Evolutionary conservation across 140 eudicot species (phyloP), one percentile per base, ranked within the genome.

Genomic region (Stevia rebaudiana): DNA sequence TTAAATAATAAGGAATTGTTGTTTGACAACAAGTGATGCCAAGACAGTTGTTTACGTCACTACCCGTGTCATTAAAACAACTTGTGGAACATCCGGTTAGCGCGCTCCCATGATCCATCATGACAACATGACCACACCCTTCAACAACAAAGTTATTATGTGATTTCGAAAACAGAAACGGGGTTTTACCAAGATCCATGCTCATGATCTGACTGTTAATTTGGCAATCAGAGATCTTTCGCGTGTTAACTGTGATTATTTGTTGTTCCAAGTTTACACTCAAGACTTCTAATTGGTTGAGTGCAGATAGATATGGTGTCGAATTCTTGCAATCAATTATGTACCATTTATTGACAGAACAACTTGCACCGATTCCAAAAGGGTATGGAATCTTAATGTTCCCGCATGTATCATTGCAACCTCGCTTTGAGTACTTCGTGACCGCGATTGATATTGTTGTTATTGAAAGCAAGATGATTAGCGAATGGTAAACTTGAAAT

Each of bases 71-170:
- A 44, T 24, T 63, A 1, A 5, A 19, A 37, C 62, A 66, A 66
- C 5, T 19, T 2, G 62, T 49, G 18, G 71, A 66, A 66, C 71
- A 66, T 1, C 70, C 71, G 23, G 51, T 66, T 15, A 66, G 8
- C 13, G 18, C 24, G 4, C 48, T 36, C 51, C 10, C n/a, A 51
- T 36, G 9, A 1, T 51, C 50, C 51, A 50, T 11, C 37, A 66
- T 11, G 7, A 52, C 51, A 12, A 25, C 71, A 36, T 48, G 13
- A 49, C 71, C 71, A 50, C 71, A 66, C 61, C 62, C 71, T 22
- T 50, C 43, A 19, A 50, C 16, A 0, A 67, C 6, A 11, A 67
- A 51, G 8, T 11, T 35, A 11, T 67, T 67, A 2, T 52, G 23
- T 11, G 49, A 33, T 65, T 50, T 35, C 61, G 60, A 48, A 13